phyloP scores from a whole-genome alignment of 2,329 filamentous ascomycete species.

The Fusarium longipes region DNA sequence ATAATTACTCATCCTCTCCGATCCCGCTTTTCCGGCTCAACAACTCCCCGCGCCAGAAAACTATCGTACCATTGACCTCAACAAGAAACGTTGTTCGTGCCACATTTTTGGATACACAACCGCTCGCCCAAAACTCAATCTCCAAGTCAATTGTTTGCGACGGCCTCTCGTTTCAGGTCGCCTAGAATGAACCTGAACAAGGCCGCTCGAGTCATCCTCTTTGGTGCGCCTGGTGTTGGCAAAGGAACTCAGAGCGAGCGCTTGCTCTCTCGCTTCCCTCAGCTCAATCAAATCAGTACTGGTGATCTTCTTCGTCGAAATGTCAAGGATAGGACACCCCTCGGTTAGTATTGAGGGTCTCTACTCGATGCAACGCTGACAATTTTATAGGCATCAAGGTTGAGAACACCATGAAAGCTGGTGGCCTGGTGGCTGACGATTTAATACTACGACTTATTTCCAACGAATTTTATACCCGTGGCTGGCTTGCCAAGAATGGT shows the following conservation, averaged over 20 bases:
- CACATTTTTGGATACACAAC: slow-evolving; percentile 13
- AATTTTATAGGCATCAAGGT: slow-evolving; percentile 81
- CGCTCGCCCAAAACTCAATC: neutral
- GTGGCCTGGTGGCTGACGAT: slow-evolving; percentile 89
- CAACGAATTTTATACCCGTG: slow-evolving; percentile 84
- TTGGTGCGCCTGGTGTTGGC: slow-evolving; percentile 95
- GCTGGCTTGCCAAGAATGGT: slow-evolving; percentile 76
- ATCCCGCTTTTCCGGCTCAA: slow-evolving; percentile 19
- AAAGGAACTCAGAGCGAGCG: slow-evolving; percentile 97
- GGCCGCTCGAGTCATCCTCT: slow-evolving; percentile 92
- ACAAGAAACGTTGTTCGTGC: slow-evolving; percentile 24
- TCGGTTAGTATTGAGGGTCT: slow-evolving; percentile 72
- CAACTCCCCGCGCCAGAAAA: slow-evolving; percentile 34
- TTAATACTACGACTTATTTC: slow-evolving; percentile 94
- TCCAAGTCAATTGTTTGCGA: slow-evolving; percentile 6
- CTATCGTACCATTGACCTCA: slow-evolving; percentile 32
- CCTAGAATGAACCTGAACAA: slow-evolving; percentile 73
- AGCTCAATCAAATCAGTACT: slow-evolving; percentile 91
- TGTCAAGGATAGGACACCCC: slow-evolving; percentile 86
- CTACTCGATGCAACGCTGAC: slow-evolving; percentile 10
- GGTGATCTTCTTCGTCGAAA: slow-evolving; percentile 92
- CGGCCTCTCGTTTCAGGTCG: slow-evolving; percentile 39
- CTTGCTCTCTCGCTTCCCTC: slow-evolving; percentile 85
- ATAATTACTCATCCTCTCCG: neutral
- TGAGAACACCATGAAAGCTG: slow-evolving; percentile 86